phyloP scores from a whole-genome alignment of 164 flowering plant genomes.

The Echeveria elegans region DNA sequence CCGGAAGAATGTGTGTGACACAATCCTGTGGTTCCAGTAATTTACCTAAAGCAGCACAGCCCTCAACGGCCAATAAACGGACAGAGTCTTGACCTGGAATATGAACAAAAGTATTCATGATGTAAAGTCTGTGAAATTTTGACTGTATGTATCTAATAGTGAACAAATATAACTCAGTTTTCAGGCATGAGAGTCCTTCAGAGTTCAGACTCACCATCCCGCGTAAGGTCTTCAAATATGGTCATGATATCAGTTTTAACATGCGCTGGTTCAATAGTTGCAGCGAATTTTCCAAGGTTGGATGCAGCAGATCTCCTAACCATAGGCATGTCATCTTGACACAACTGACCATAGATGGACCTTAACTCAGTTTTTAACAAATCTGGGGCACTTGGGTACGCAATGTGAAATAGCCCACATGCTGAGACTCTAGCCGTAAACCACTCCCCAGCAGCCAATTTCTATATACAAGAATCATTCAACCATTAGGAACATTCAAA shows the following conservation, averaged over 20 bases:
- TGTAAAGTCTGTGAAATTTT: neutral
- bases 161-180: neutral
- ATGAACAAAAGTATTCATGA: neutral
- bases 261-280: constrained; percentile 80
- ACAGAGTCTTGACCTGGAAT: constrained; percentile 93
- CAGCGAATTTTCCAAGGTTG: constrained; percentile 94
- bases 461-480: constrained; percentile 28
- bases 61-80: constrained; percentile 90
- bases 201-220: constrained; percentile 56
- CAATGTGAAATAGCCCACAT: constrained; percentile 94
- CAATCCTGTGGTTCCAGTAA: constrained; percentile 91
- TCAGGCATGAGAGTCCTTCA: neutral
- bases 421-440: constrained; percentile 97
- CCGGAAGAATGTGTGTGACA: constrained; percentile 87
- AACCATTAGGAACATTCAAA: neutral
- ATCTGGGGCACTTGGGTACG: constrained; percentile 93
- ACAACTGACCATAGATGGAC: constrained; percentile 69
- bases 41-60: constrained; percentile 95
- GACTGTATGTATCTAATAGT: neutral
- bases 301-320: constrained; percentile 97
- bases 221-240: constrained; percentile 88
- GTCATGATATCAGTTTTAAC: constrained; percentile 84
- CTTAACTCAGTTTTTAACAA: constrained; percentile 63
- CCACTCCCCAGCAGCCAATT: constrained; percentile 98
- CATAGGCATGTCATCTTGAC: constrained; percentile 99